These are phyloP conservation scores for Brassica rapa DNA, from an alignment of 345 rosid genomes.

Conservation along the genomic window DNA sequence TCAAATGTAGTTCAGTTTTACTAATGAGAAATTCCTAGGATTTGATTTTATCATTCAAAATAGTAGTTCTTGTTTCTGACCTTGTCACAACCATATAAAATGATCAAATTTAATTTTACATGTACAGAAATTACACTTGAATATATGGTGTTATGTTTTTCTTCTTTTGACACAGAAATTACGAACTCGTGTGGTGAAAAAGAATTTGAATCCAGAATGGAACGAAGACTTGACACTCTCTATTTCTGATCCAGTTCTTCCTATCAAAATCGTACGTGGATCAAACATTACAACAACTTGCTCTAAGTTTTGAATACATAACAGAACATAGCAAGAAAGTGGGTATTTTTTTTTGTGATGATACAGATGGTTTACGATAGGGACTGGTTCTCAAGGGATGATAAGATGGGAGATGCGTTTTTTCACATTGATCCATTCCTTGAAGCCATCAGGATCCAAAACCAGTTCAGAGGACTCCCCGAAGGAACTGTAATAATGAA, in stretches of 20 bases:
- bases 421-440: conserved; percentile 51
- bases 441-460: conserved; percentile 51
- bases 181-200: conserved; percentile 70
- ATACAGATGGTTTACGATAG: conserved; percentile 68
- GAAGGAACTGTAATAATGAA: conserved; percentile 57
- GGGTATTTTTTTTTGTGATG: not conserved
- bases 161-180: conserved; percentile 52
- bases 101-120: not conserved
- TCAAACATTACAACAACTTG: not conserved
- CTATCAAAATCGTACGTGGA: conserved; percentile 63
- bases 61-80: not conserved
- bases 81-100: not conserved
- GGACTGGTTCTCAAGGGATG: conserved; percentile 67
- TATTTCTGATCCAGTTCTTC: conserved; percentile 57
- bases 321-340: conserved; percentile 6
- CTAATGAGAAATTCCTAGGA: not conserved
- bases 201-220: conserved; percentile 76
- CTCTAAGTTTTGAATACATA: not conserved
- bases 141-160: not conserved
- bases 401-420: conserved; percentile 86
- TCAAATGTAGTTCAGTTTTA: not conserved
- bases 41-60: not conserved
- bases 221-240: conserved; percentile 82
- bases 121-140: not conserved
- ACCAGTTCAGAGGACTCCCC: conserved; percentile 40